phyloP scores from a whole-genome alignment of 2,329 filamentous ascomycete genomes.

The Curvularia lunata region DNA sequence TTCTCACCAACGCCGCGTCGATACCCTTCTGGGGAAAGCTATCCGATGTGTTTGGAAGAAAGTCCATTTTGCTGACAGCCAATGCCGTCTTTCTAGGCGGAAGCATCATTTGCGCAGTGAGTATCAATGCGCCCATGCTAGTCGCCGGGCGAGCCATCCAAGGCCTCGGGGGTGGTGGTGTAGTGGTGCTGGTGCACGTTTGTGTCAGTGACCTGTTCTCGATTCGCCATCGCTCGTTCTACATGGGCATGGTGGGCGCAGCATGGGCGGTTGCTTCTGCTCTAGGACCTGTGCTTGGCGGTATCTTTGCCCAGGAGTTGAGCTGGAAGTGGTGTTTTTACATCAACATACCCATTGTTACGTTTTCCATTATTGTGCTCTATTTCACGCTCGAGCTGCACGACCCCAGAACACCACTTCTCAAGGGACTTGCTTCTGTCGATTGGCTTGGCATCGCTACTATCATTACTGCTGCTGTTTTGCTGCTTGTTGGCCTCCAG shows the following conservation, averaged over 20 bases:
- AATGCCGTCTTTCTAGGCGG: slow-evolving; percentile 56
- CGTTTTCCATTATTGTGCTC: slow-evolving; percentile 56
- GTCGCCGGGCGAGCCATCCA: slow-evolving; percentile 62
- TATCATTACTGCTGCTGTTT: slow-evolving; percentile 56
- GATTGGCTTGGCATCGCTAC: slow-evolving; percentile 61
- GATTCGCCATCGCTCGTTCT: slow-evolving; percentile 55
- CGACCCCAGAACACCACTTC: slow-evolving; percentile 57
- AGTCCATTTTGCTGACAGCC: slow-evolving; percentile 43
- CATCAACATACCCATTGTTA: slow-evolving; percentile 56
- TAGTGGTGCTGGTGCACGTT: slow-evolving; percentile 61
- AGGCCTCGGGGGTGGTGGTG: slow-evolving; percentile 61
- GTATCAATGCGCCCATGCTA: slow-evolving; percentile 58
- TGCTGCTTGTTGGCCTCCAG: slow-evolving; percentile 61
- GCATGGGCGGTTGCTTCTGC: slow-evolving; percentile 64
- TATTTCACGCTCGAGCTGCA: slow-evolving; percentile 61
- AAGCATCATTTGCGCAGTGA: slow-evolving; percentile 59
- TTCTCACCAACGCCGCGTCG: slow-evolving; percentile 48
- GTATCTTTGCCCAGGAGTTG: slow-evolving; percentile 54
- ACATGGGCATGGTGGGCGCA: slow-evolving; percentile 58
- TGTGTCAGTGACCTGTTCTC: slow-evolving; percentile 62
- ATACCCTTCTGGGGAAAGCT: slow-evolving; percentile 53
- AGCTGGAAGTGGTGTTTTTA: slow-evolving; percentile 61
- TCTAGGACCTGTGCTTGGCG: slow-evolving; percentile 61
- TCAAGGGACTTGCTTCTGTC: slow-evolving; percentile 56
- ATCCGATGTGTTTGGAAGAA: slow-evolving; percentile 49